Base-by-base conservation (phyloP, 2,329 filamentous ascomycete species). In the Botryosphaeria agaves region DNA sequence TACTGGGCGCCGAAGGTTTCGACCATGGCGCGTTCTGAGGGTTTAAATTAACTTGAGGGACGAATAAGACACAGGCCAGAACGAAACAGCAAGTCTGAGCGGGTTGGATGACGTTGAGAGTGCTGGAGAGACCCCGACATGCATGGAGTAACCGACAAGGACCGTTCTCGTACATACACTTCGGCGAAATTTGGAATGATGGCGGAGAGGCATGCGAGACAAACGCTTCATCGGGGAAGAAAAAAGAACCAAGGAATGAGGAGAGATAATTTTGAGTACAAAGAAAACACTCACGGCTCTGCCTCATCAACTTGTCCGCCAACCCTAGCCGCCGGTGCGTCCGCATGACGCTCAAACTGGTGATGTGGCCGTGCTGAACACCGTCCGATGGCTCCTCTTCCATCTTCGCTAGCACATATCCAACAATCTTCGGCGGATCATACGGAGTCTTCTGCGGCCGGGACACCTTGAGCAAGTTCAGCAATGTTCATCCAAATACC, bases 321-420 rank as follows among this genome's bases (percentile, higher is more conserved):
- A 98, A 80, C 0, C 89, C 89, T 35, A 98, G 56, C 32, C 87
- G 61, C 35, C 89, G 64, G 57, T 98, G 89, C 41, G 89, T 98
- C 41, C 89, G 68, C 89, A 95, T 98, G 26, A 98, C 89, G 47
- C 76, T 85, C 48, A 98, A 57, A 43, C 77, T 85, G 27, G 89
- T 98, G 49, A 98, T 95, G 61, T 98, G 89, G 11, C 89, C 89
- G 58, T 95, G 89, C 44, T 77, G 80, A 24, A 94, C 63, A 34
- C 85, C 85, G 53, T 95, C 87, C 36, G 76, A 51, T 5, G 89
- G 87, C 55, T 95, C 89, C 62, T 98, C 89, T 57, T 98, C 89
- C 85, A 98, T 98, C 68, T 98, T 98, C 30, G 89, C 89, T 16
- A 98, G 74, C n/a, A 98, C 89, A 52, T 98, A 98, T 45, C 89